Percentiles rank a stretch among this genome's conserved stretches.
Evolutionary conservation across 768 basidiomycete genomes (phyloP).

Genomic region (Mycena chlorophos): DNA sequence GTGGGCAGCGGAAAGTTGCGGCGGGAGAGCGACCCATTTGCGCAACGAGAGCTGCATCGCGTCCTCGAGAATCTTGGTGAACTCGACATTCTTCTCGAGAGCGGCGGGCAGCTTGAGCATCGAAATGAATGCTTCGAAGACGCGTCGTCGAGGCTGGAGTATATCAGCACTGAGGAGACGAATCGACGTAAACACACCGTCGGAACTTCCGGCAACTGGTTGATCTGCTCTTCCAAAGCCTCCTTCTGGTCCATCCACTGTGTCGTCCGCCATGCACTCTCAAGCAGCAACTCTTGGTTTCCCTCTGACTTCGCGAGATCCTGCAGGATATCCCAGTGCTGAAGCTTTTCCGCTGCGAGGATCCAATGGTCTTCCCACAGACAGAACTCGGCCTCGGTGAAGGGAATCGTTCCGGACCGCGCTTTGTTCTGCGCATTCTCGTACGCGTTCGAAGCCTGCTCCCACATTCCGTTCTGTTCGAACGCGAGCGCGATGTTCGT

Average conservation of each 20-base stretch:
- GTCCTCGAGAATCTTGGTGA: slow-evolving; percentile 86
- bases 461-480: slow-evolving; percentile 98
- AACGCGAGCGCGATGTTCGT: slow-evolving; percentile 86
- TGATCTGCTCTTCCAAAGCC: slow-evolving; percentile 77
- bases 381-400: slow-evolving; percentile 93
- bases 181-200: slow-evolving; percentile 40
- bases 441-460: slow-evolving; percentile 83
- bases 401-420: slow-evolving; percentile 77
- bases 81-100: slow-evolving; percentile 83
- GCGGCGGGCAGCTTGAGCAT: slow-evolving; percentile 82
- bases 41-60: slow-evolving; percentile 95
- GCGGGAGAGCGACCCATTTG: slow-evolving; percentile 92
- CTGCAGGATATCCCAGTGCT: slow-evolving; percentile 94
- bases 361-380: slow-evolving; percentile 99
- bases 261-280: slow-evolving; percentile 91
- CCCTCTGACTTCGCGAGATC: slow-evolving; percentile 88
- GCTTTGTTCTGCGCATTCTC: slow-evolving; percentile 88
- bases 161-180: background rate
- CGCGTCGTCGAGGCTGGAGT: slow-evolving; percentile 73
- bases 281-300: slow-evolving; percentile 89
- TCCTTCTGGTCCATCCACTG: slow-evolving; percentile 89
- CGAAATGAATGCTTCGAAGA: slow-evolving; percentile 95
- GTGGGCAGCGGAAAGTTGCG: slow-evolving; percentile 86
- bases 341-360: slow-evolving; percentile 89
- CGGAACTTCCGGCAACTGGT: slow-evolving; percentile 76